Evolutionary conservation across 345 rosid species (phyloP).

Genomic region (Syzygium jambos): DNA sequence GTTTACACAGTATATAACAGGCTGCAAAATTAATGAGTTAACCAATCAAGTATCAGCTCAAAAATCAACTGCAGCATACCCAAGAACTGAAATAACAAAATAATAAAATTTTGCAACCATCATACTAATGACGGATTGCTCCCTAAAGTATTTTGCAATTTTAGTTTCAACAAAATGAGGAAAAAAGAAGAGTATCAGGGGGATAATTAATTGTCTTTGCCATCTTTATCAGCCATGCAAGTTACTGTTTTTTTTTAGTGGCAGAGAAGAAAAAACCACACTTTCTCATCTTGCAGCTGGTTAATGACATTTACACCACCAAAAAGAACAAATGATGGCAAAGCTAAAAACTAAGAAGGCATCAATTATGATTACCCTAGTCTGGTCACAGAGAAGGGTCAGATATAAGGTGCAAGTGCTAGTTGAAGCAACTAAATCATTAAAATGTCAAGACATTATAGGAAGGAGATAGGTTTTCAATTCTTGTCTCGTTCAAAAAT

Average conservation of each 20-base stretch:
- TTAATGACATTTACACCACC: not conserved
- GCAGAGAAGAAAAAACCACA: not conserved
- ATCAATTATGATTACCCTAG: not conserved
- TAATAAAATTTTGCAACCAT: not conserved
- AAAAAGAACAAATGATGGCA: not conserved
- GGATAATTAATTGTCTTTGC: not conserved
- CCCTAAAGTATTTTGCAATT: not conserved
- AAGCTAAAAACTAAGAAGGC: not conserved
- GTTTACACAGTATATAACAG: not conserved
- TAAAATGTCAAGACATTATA: not conserved
- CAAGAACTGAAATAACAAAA: not conserved
- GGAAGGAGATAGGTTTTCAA: not conserved
- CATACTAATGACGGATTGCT: not conserved
- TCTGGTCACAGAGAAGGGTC: not conserved
- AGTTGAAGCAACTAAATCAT: not conserved
- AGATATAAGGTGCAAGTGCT: not conserved
- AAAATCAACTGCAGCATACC: not conserved
- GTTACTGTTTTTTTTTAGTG: not conserved
- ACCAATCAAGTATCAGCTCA: not conserved
- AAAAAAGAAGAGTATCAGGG: not conserved
- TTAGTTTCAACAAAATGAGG: not conserved
- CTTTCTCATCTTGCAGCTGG: not conserved
- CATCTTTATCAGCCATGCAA: not conserved
- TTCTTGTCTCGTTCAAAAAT: not conserved
- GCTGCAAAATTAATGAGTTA: not conserved